Base-by-base conservation (phyloP, 139 green algal genomes). In the Coccomyxa sp. region DNA sequence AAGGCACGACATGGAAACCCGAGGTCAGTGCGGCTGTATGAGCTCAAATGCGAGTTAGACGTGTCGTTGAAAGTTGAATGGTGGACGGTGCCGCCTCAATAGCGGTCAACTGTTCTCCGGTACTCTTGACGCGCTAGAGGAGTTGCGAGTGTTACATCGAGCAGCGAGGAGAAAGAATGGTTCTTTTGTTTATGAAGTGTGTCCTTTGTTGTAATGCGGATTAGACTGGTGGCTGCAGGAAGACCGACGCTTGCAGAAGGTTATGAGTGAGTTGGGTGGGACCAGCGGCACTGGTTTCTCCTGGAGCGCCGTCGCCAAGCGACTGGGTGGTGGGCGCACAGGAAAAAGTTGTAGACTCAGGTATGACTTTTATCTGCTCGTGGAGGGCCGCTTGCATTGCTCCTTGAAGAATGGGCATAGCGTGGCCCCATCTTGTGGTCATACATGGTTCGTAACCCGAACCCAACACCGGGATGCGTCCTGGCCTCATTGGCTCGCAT, bases 331-430 rank as follows among this genome's bases (percentile, higher is more conserved):
- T 12, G 90, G 91, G 0, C 83, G 92, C 23, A 91, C 85, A 25
- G 90, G 89, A 66, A 96, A 96, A 86, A 93, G 90, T 78, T 95
- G 92, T 77, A 82, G 92, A 0, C 83, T 95, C 9, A 86, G 92
- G 87, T 89, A 60, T 25, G 38, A 7, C 38, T 51, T 51, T 51
- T 82, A 60, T 14, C 10, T n/a, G 17, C 23, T 28, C 13, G 13
- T 76, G 30, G 59, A n/a, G n/a, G 13, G 0, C 38, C 38, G 38
- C 38, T 51, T 51, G 38, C 38, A 51, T 51, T 51, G 38, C 38
- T 51, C 3, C 38, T 51, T 11, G 38, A 51, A 51, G 38, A 51
- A 51, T 51, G 38, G 14, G 23, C 45, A 13, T 57, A 17, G 25
- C 32, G 66, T 74, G 66, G 66, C 21, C 66, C 66, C 66, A 74